Conservation (phyloP, 768 basidiomycete genomes). For the Amanita pallidorosea region DNA sequence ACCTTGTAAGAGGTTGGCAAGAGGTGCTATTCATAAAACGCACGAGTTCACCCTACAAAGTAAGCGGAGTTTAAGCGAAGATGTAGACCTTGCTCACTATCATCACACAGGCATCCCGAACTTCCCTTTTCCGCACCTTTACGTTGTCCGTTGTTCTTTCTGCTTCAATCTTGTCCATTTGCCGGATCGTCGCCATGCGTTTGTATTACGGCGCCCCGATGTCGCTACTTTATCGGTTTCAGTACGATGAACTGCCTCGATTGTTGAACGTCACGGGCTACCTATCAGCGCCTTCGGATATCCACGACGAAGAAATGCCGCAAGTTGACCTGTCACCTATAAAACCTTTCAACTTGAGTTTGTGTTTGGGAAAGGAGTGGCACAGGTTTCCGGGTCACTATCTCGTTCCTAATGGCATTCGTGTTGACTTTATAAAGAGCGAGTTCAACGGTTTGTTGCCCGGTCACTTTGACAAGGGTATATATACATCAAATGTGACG, state of each 20-base stretch:
- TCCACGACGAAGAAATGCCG: constrained; percentile 29
- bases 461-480: constrained; percentile 54
- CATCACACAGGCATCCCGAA: constrained; percentile 57
- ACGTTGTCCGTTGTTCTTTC: constrained; percentile 63
- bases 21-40: constrained; percentile 64
- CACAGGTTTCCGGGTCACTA: constrained; percentile 88
- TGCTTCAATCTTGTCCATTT: constrained; percentile 60
- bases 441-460: constrained; percentile 88
- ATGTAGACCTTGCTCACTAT: constrained; percentile 5
- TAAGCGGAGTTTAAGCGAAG: constrained; percentile 23
- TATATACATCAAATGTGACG: constrained; percentile 13
- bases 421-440: constrained; percentile 84
- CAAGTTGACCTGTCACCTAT: constrained; percentile 62
- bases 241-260: constrained; percentile 69
- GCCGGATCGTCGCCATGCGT: constrained; percentile 74
- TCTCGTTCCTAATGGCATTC: constrained; percentile 72
- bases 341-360: constrained; percentile 53
- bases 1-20: constrained; percentile 78
- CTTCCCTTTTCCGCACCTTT: constrained; percentile 63
- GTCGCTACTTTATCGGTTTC: constrained; percentile 56
- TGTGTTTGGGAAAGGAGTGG: constrained; percentile 96
- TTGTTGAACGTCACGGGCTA: constrained; percentile 67
- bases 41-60: constrained; percentile 81
- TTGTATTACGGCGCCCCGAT: constrained; percentile 90
- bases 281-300: constrained; percentile 30